Conservation (phyloP, 2,329 filamentous ascomycete species). For the Ophiostoma populinum region DNA sequence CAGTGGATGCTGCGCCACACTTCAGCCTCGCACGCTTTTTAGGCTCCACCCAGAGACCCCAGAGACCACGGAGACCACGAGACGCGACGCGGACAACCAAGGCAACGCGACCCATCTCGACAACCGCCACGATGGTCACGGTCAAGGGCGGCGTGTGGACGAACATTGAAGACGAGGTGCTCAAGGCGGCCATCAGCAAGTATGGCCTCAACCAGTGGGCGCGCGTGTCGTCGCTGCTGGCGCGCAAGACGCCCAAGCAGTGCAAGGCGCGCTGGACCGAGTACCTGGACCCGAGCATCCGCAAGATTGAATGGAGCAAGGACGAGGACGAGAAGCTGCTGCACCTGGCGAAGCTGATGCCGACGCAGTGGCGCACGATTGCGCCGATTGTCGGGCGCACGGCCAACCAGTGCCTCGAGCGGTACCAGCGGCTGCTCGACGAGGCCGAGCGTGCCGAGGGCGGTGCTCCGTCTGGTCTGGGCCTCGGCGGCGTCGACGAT, state of each 20-base stretch:
- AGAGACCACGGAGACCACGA: not conserved
- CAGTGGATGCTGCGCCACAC: slow-evolving; percentile 7
- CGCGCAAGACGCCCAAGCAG: slow-evolving; percentile 95
- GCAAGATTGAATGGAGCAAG: slow-evolving; percentile 97
- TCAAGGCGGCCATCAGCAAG: slow-evolving; percentile 88
- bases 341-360: slow-evolving; percentile 95
- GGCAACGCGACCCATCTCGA: not conserved
- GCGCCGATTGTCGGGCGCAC: slow-evolving; percentile 92
- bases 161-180: slow-evolving; percentile 81
- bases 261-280: slow-evolving; percentile 98
- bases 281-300: slow-evolving; percentile 95
- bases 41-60: not conserved
- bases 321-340: slow-evolving; percentile 97
- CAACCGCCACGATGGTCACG: slow-evolving; percentile 37
- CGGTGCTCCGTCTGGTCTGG: slow-evolving; percentile 60
- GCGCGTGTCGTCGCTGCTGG: slow-evolving; percentile 88
- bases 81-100: not conserved
- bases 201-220: slow-evolving; percentile 97
- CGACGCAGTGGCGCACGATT: slow-evolving; percentile 97
- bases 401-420: slow-evolving; percentile 89
- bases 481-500: slow-evolving; percentile 60
- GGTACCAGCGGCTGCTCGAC: slow-evolving; percentile 90
- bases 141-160: slow-evolving; percentile 63
- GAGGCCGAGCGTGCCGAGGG: slow-evolving; percentile 84
- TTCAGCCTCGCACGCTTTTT: slow-evolving; percentile 10